Evolutionary conservation across 1,284 basidiomycete genomes (phyloP).

Genomic region (Mycena citricolor): DNA sequence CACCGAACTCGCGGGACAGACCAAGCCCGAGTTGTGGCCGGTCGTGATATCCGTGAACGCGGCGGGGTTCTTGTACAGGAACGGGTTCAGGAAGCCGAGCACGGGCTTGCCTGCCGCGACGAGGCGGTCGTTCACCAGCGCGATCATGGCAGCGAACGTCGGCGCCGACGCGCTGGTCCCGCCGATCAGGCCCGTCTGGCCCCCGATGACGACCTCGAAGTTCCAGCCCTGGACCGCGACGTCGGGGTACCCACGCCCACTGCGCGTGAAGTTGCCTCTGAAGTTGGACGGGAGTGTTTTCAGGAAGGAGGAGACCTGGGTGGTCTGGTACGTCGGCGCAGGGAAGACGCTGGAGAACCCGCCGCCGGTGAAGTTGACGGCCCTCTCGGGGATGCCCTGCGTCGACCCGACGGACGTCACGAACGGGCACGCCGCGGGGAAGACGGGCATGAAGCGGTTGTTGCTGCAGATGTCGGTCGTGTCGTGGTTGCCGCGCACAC

Average conservation of each 20-base stretch:
- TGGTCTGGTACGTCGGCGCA: constrained; percentile 51
- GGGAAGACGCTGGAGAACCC: constrained; percentile 62
- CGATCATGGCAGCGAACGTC: constrained; percentile 58
- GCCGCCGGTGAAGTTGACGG: constrained; percentile 60
- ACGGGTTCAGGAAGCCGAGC: constrained; percentile 64
- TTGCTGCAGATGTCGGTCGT: constrained; percentile 37
- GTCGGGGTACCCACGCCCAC: constrained; percentile 67
- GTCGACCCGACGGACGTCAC: constrained; percentile 65
- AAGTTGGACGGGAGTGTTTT: constrained; percentile 27
- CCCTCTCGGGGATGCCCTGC: constrained; percentile 48
- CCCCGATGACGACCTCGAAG: constrained; percentile 59
- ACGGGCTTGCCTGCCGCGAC: constrained; percentile 46
- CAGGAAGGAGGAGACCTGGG: constrained; percentile 52
- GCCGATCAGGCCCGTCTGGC: constrained; percentile 40
- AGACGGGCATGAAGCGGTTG: constrained; percentile 59
- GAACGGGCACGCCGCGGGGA: constrained; percentile 63
- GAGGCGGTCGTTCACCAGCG: constrained; percentile 60
- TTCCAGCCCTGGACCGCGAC: constrained; percentile 62
- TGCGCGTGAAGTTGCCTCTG: constrained; percentile 41
- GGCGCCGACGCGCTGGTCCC: constrained; percentile 64
- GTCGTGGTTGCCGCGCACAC: constrained; percentile 59
- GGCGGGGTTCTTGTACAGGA: constrained; percentile 45
- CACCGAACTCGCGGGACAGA: constrained; percentile 9
- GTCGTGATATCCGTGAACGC: constrained; percentile 63
- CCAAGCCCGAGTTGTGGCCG: constrained; percentile 31